These are phyloP conservation scores for Trametes polyzona DNA, from an alignment of 1,284 basidiomycete genomes.

Conservation along the genomic window DNA sequence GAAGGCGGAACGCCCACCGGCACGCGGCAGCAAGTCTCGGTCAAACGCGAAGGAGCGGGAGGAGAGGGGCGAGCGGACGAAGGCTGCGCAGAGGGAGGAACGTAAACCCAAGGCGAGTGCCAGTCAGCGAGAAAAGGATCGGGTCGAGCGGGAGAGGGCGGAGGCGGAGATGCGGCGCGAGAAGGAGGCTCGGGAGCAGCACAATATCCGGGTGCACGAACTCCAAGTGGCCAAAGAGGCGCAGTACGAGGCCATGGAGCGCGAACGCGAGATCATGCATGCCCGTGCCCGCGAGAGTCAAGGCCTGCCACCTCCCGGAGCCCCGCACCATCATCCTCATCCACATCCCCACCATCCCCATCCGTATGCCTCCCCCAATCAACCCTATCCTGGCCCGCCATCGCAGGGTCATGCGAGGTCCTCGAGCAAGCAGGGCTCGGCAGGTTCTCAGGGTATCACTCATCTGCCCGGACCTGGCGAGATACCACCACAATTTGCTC, in stretches of 20 bases:
- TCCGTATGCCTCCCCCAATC: slow-evolving; percentile 9
- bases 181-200: slow-evolving; percentile 22
- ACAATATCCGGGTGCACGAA: slow-evolving; percentile 14
- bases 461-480: slow-evolving; percentile 15
- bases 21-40: slow-evolving; percentile 12
- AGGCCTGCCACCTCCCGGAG: slow-evolving; percentile 13
- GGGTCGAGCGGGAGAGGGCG: slow-evolving; percentile 21
- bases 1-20: slow-evolving; percentile 4
- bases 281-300: slow-evolving; percentile 15
- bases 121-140: slow-evolving; percentile 22
- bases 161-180: slow-evolving; percentile 17
- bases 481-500: slow-evolving; percentile 17
- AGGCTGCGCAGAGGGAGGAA: slow-evolving; percentile 18
- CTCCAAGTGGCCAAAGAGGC: slow-evolving; percentile 26
- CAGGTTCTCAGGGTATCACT: neutral
- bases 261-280: slow-evolving; percentile 23
- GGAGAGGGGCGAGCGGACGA: slow-evolving; percentile 19
- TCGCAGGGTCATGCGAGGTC: slow-evolving; percentile 10
- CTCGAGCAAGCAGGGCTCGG: slow-evolving; percentile 12
- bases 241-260: slow-evolving; percentile 22
- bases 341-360: slow-evolving; percentile 25
- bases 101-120: slow-evolving; percentile 11
- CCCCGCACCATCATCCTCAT: slow-evolving; percentile 29
- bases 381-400: slow-evolving; percentile 10
- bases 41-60: slow-evolving; percentile 22